phyloP scores from a whole-genome alignment of 2,329 filamentous ascomycete genomes.

The Amesomyces nigricolor region DNA sequence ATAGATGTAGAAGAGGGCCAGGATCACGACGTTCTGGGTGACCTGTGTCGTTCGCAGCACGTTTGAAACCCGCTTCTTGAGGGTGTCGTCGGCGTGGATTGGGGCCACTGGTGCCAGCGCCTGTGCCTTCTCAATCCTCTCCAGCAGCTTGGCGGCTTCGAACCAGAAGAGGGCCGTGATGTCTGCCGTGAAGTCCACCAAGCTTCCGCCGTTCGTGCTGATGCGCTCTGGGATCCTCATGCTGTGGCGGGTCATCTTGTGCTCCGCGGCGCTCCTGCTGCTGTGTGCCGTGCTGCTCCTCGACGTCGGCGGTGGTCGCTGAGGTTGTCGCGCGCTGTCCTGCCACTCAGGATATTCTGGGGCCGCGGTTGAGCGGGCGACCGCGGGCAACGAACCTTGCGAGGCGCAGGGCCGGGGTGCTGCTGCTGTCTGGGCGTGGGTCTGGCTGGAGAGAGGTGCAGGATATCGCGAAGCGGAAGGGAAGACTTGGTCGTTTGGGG shows the following conservation, averaged over 20 bases:
- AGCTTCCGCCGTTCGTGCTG: conserved; percentile 65
- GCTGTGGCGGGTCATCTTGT: conserved; percentile 50
- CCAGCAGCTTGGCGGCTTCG: conserved; percentile 74
- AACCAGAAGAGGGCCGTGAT: conserved; percentile 98
- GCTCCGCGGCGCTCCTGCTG: conserved; percentile 34
- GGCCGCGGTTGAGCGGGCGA: background rate
- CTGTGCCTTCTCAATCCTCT: conserved; percentile 61
- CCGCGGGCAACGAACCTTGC: background rate
- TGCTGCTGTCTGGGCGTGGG: conserved; percentile 2
- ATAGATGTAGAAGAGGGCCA: conserved; percentile 90
- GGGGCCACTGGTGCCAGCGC: conserved; percentile 35
- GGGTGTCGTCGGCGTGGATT: conserved; percentile 63
- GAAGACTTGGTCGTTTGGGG: conserved; percentile 21
- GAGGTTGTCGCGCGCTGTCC: conserved; percentile 31
- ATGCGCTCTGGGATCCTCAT: conserved; percentile 72
- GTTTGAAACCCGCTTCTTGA: conserved; percentile 88
- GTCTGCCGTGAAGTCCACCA: conserved; percentile 81
- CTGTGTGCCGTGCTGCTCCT: conserved; percentile 24
- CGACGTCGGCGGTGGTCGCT: conserved; percentile 34
- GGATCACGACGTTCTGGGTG: conserved; percentile 86
- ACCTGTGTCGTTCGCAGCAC: conserved; percentile 93
- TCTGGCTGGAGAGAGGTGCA: conserved; percentile 1
- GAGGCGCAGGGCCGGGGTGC: conserved; percentile 3
- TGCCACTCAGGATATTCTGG: conserved; percentile 2
- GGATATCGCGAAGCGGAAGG: conserved; percentile 16